A percentile compares a stretch with the other conserved stretches of the same genome.
Evolutionary conservation across 2,329 filamentous ascomycete species (phyloP).

Genomic region (Neonectria ditissima): DNA sequence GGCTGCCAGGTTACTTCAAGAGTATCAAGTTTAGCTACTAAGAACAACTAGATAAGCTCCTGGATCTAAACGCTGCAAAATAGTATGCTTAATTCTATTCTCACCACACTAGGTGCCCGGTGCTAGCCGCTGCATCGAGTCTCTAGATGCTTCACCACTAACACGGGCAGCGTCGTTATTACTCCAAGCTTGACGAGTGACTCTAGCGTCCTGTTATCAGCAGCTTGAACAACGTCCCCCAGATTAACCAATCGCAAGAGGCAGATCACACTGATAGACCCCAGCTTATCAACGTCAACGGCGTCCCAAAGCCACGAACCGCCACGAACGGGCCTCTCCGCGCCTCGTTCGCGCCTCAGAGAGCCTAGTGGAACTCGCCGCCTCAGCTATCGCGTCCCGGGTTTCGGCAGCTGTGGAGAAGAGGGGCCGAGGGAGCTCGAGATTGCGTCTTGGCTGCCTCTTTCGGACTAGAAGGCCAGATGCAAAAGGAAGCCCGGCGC

Average conservation of each 20-base stretch:
- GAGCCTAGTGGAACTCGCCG: not conserved
- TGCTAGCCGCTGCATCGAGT: too few species aligned
- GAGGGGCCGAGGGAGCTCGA: conserved; percentile 18
- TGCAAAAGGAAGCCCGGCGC: conserved; percentile 5
- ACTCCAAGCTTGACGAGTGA: not conserved
- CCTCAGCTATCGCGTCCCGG: not conserved
- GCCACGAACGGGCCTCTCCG: not conserved
- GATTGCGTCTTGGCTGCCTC: conserved; percentile 48
- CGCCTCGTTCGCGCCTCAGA: not conserved
- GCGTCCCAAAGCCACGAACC: not conserved
- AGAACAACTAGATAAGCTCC: too few species aligned
- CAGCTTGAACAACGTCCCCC: not conserved
- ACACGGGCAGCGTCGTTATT: not conserved
- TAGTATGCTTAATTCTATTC: too few species aligned
- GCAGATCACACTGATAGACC: not conserved
- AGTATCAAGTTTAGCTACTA: too few species aligned
- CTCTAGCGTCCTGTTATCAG: not conserved
- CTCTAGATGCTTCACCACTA: not conserved
- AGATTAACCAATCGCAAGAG: not conserved
- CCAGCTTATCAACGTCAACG: not conserved
- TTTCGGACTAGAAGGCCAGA: conserved; percentile 44
- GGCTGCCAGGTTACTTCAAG: too few species aligned
- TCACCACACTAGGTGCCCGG: too few species aligned
- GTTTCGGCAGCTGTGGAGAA: conserved; percentile 27
- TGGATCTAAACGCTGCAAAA: too few species aligned